Evolutionary conservation across 306 rosid genomes (phyloP).

Genomic region (Rubus parviflorus): DNA sequence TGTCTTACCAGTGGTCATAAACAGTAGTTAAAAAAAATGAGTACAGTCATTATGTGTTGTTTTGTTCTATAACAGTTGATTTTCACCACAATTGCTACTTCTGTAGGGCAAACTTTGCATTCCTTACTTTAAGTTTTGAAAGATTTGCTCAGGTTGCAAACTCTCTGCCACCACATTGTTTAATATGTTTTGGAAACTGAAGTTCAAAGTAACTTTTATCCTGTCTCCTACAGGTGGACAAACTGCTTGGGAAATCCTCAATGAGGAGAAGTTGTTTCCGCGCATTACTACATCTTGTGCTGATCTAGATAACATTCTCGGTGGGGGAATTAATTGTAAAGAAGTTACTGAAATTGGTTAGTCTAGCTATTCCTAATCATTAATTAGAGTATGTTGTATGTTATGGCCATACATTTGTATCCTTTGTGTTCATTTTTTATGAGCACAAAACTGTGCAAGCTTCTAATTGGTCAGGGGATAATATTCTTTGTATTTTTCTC

Average conservation of each 20-base stretch:
- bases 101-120: background rate
- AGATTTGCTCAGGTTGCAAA: background rate
- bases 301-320: conserved; percentile 80
- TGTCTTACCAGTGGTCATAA: background rate
- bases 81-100: background rate
- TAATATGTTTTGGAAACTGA: background rate
- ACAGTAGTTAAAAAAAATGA: background rate
- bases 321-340: conserved; percentile 80
- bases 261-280: conserved; percentile 60
- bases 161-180: background rate
- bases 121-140: background rate
- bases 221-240: conserved; percentile 56
- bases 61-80: background rate
- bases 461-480: conserved; percentile 23
- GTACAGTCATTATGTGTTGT: background rate
- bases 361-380: conserved; percentile 34
- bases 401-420: background rate
- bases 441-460: background rate
- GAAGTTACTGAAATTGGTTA: conserved; percentile 95
- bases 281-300: conserved; percentile 71
- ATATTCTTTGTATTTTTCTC: conserved; percentile 14
- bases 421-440: conserved; percentile 9
- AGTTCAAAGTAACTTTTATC: background rate
- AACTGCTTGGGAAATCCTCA: conserved; percentile 92
- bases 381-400: background rate